Conservation (phyloP, 352 stramenopile genomes). For the Phytophthora ramorum region DNA sequence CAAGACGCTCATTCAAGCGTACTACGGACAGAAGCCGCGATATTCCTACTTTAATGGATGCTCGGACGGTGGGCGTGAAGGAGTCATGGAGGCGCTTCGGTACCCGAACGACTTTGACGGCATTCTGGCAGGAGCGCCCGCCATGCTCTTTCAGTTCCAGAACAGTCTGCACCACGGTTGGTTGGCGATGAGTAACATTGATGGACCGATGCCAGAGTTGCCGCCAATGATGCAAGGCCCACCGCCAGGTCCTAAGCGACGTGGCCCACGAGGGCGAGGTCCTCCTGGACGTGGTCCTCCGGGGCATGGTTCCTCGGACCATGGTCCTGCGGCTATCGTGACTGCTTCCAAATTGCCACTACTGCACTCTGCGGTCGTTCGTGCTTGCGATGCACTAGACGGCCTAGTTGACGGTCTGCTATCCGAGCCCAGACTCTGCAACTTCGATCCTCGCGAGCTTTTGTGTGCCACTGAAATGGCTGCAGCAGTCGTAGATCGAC, state of each 20-base stretch:
- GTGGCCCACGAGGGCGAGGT: neutral
- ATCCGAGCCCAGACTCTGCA: slow-evolving; percentile 39
- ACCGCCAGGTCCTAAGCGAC: slow-evolving; percentile 11
- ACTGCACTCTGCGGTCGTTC: slow-evolving; percentile 42
- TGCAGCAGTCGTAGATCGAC: slow-evolving; percentile 5
- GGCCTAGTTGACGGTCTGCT: slow-evolving; percentile 40
- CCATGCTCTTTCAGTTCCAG: slow-evolving; percentile 49
- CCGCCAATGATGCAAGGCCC: slow-evolving; percentile 25
- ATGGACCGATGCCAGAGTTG: slow-evolving; percentile 25
- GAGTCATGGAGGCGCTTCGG: slow-evolving; percentile 44
- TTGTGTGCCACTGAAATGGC: slow-evolving; percentile 18
- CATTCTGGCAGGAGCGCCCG: slow-evolving; percentile 43
- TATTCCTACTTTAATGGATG: slow-evolving; percentile 57
- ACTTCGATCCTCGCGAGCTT: slow-evolving; percentile 27
- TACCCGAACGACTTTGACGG: slow-evolving; percentile 48
- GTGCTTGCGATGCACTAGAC: slow-evolving; percentile 37
- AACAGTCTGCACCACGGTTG: slow-evolving; percentile 48
- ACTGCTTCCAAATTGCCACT: slow-evolving; percentile 27
- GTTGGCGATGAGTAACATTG: slow-evolving; percentile 41
- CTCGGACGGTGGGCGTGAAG: slow-evolving; percentile 47
- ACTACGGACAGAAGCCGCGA: slow-evolving; percentile 38
- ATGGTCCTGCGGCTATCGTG: slow-evolving; percentile 23
- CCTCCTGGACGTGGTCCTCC: slow-evolving; percentile 5
- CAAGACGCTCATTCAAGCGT: slow-evolving; percentile 46
- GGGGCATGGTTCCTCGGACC: slow-evolving; percentile 1